Conservation (phyloP, 148 eudicot genomes). For the Vaccinium darrowii region DNA sequence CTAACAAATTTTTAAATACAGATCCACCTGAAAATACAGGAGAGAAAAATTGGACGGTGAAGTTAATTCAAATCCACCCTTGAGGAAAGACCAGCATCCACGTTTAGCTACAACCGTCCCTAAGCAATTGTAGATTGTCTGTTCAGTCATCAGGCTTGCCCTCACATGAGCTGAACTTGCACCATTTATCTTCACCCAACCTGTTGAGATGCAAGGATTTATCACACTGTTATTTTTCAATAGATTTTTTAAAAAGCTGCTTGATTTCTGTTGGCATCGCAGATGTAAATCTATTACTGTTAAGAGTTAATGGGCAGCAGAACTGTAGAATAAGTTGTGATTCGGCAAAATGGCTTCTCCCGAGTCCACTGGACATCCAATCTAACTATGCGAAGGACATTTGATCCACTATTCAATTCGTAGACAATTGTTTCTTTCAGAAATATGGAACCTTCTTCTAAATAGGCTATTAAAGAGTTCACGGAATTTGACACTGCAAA, state of each 20-base stretch:
- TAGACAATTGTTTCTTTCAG: neutral
- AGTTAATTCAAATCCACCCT: slow-evolving; percentile 73
- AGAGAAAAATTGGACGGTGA: slow-evolving; percentile 45
- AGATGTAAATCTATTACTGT: neutral
- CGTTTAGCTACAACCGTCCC: slow-evolving; percentile 63
- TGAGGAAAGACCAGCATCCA: slow-evolving; percentile 95
- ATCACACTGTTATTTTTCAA: neutral
- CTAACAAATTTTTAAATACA: neutral
- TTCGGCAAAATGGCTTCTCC: neutral
- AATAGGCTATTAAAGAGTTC: neutral
- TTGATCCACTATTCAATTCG: neutral
- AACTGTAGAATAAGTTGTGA: neutral
- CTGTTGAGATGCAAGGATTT: slow-evolving; percentile 32
- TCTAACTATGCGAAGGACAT: neutral
- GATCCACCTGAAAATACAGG: slow-evolving; percentile 59
- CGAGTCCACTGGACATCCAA: neutral
- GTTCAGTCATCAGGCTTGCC: slow-evolving; percentile 45
- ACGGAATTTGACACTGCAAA: neutral
- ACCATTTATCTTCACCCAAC: slow-evolving; percentile 63
- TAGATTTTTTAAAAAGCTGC: neutral
- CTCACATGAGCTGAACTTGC: slow-evolving; percentile 44
- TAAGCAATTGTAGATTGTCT: slow-evolving; percentile 41
- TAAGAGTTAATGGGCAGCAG: neutral
- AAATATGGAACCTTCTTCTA: neutral
- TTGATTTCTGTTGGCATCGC: neutral